These are phyloP conservation scores for Paragyromitra xinjiangensis DNA, from an alignment of 495 filamentous ascomycete species.

Conservation along the genomic window DNA sequence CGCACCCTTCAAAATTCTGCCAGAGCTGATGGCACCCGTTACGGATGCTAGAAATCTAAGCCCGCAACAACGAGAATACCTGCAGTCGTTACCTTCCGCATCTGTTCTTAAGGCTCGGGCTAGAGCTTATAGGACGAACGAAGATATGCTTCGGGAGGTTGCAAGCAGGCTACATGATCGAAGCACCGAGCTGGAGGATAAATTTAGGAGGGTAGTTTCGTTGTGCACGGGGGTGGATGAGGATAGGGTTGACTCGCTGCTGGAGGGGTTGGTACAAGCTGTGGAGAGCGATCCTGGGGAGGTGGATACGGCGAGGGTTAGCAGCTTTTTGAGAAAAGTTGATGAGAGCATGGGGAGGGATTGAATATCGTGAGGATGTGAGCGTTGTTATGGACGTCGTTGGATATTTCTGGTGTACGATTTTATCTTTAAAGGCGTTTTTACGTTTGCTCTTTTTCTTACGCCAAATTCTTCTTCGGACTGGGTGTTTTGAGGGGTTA, in stretches of 20 bases:
- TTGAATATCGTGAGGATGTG: constrained; percentile 16
- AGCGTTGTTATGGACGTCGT: neutral
- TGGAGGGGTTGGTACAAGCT: constrained; percentile 71
- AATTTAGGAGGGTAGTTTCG: constrained; percentile 74
- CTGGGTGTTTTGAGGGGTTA: constrained; percentile 18
- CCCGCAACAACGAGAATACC: constrained; percentile 46
- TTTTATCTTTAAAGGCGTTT: constrained; percentile 35
- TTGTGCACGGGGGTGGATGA: constrained; percentile 74
- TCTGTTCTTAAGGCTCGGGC: constrained; percentile 56
- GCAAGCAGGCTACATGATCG: constrained; percentile 67
- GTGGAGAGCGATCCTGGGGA: constrained; percentile 77
- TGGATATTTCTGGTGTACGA: constrained; percentile 26
- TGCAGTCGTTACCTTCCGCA: constrained; percentile 44
- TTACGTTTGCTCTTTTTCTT: constrained; percentile 22
- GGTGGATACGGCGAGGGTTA: constrained; percentile 73
- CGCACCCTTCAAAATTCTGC: constrained; percentile 41
- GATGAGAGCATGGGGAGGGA: constrained; percentile 61
- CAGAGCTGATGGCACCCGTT: constrained; percentile 45
- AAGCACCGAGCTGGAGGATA: constrained; percentile 72
- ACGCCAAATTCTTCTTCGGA: constrained; percentile 4
- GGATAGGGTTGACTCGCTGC: constrained; percentile 68
- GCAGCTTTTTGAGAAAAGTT: constrained; percentile 76
- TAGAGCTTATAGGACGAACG: constrained; percentile 64
- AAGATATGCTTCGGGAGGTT: constrained; percentile 60
- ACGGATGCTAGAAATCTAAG: constrained; percentile 37